These are phyloP conservation scores for Terana coerulea DNA, from an alignment of 768 basidiomycete genomes.

Conservation along the genomic window DNA sequence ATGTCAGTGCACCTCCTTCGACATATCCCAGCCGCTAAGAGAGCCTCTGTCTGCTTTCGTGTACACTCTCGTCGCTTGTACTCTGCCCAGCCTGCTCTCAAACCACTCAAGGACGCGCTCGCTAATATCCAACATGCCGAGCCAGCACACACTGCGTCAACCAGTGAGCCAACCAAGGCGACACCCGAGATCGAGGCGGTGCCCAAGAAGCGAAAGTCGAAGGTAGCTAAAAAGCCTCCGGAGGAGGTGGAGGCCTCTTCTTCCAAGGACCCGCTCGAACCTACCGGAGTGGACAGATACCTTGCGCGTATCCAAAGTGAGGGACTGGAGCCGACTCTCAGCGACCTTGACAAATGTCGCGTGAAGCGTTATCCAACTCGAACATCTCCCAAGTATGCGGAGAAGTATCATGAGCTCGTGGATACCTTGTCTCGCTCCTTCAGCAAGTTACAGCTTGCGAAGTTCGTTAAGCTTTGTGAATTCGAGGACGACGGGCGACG, in stretches of 20 bases:
- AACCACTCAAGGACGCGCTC: neutral
- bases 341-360: slow-evolving; percentile 58
- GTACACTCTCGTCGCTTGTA: neutral
- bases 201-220: neutral
- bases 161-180: neutral
- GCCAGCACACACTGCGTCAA: neutral
- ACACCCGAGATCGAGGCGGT: neutral
- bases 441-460: slow-evolving; percentile 54
- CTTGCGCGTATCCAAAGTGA: slow-evolving; percentile 49
- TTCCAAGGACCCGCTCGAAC: neutral
- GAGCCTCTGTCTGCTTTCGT: neutral
- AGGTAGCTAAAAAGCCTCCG: neutral
- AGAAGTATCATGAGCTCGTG: slow-evolving; percentile 49
- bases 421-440: slow-evolving; percentile 59
- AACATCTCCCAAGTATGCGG: slow-evolving; percentile 43
- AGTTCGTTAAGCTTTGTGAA: slow-evolving; percentile 48
- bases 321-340: slow-evolving; percentile 46
- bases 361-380: slow-evolving; percentile 39
- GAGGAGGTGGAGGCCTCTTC: neutral
- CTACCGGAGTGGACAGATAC: slow-evolving; percentile 41
- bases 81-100: neutral
- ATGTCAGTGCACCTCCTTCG: slow-evolving; percentile 13
- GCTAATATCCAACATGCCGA: neutral
- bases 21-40: neutral
- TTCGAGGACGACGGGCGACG: slow-evolving; percentile 22